Conservation (phyloP, 805 yeast genomes). For the Kluyveromyces wickerhamii region DNA sequence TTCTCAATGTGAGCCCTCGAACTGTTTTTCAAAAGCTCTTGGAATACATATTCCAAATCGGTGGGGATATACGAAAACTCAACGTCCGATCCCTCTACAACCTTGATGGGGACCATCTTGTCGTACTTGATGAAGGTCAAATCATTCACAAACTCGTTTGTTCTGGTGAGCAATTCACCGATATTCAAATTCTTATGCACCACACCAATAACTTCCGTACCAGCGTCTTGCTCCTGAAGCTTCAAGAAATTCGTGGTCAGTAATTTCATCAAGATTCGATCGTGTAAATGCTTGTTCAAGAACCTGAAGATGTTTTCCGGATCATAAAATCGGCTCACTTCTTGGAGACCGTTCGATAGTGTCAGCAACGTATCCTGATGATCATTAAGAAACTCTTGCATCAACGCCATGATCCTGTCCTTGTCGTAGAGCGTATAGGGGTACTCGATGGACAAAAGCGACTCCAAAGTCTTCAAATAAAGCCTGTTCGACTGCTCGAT, state of each 20-base stretch:
- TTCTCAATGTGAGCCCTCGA: slow-evolving; percentile 83
- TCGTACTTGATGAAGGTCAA: slow-evolving; percentile 80
- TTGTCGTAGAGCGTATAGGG: slow-evolving; percentile 48
- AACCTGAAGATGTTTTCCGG: slow-evolving; percentile 48
- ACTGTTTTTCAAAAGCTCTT: slow-evolving; percentile 81
- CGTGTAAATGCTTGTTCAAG: slow-evolving; percentile 68
- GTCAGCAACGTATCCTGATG: slow-evolving; percentile 82
- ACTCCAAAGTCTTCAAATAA: slow-evolving; percentile 62
- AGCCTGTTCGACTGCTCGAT: slow-evolving; percentile 68
- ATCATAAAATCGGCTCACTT: slow-evolving; percentile 42
- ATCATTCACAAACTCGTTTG: slow-evolving; percentile 72
- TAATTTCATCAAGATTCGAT: slow-evolving; percentile 79
- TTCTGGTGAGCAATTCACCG: slow-evolving; percentile 50
- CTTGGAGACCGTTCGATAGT: slow-evolving; percentile 75
- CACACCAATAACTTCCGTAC: slow-evolving; percentile 49
- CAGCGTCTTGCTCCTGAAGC: slow-evolving; percentile 33
- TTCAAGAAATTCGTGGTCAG: slow-evolving; percentile 79
- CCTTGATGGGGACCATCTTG: slow-evolving; percentile 50
- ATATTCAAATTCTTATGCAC: slow-evolving; percentile 63
- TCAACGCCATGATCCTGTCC: slow-evolving; percentile 40
- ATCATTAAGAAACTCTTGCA: slow-evolving; percentile 54
- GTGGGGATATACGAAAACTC: slow-evolving; percentile 77
- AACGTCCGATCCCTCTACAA: slow-evolving; percentile 51
- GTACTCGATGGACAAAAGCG: slow-evolving; percentile 36
- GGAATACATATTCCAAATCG: slow-evolving; percentile 80